Base-by-base conservation (phyloP, 2,329 filamentous ascomycete genomes). In the Ophiocordyceps camponoti-rufipedis region DNA sequence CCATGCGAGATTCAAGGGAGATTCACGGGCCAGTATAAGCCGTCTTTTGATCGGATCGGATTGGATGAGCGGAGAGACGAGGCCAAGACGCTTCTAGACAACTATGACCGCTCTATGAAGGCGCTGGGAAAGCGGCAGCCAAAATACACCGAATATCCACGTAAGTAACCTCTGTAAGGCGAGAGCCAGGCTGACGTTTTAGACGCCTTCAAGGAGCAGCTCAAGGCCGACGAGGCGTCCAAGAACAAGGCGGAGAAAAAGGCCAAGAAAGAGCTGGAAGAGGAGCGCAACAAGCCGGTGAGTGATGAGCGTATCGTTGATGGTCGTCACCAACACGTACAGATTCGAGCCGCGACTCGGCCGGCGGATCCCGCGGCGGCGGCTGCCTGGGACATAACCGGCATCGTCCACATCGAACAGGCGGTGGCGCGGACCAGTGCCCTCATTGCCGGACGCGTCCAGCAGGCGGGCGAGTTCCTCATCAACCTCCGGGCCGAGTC, bases 381-480 rank as follows among this genome's bases (percentile, higher is more conserved):
- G 23, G 68, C 69, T 23, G 65, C 63, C 3, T 76, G 72, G 71
- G 72, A 76, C 52, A 62, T 66, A 0, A 64, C 71, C 48, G 70
- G 69, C 16, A 65, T 71, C 42, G 65, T 74, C 13, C 56, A 69
- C 46, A 57, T 74, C 47, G 66, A 71, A n/a, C 55, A 61, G 33
- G 52, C 58, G 48, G 58, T 62, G 54, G 55, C 55, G 35, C 56
- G 60, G 49, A 61, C 58, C 1, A 66, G 59, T 28, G 53, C 59
- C 11, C 50, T 65, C 9, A 68, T 70, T 46, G 69, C 69, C 19
- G 56, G 57, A 16, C 65, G 66, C 8, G 71, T 75, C 16, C 69
- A 72, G 46, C 63, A 67, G 31, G 71, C 71, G 40, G 69, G 70
- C 28, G 68, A 71, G 33, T 63, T 67, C 19, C 61, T 75, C 45